Conservation (phyloP, 2,329 filamentous ascomycete genomes). For the Neofusicoccum kwambonambiense region DNA sequence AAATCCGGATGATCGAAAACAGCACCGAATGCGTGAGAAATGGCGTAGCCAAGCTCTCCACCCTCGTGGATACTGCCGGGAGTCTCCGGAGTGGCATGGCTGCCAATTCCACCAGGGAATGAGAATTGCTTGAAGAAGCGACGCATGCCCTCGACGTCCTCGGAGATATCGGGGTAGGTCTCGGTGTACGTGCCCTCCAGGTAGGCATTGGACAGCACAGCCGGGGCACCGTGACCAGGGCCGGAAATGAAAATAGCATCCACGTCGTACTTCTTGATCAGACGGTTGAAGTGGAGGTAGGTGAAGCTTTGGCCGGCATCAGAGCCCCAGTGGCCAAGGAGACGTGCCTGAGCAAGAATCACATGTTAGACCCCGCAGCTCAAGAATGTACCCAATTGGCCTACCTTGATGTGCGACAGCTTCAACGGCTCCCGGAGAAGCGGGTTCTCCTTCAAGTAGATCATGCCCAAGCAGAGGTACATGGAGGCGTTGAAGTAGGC, state of each 20-base stretch:
- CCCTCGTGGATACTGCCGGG: slow-evolving; percentile 76
- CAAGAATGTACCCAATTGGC: background rate
- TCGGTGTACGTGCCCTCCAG: slow-evolving; percentile 76
- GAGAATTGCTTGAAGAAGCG: slow-evolving; percentile 82
- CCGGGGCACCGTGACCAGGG: slow-evolving; percentile 75
- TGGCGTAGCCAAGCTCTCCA: slow-evolving; percentile 77
- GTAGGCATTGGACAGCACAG: slow-evolving; percentile 72
- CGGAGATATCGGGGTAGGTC: slow-evolving; percentile 71
- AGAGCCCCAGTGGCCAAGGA: slow-evolving; percentile 77
- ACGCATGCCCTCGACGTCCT: slow-evolving; percentile 67
- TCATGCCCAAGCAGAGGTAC: slow-evolving; percentile 77
- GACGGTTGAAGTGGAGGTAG: slow-evolving; percentile 77
- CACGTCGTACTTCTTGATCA: slow-evolving; percentile 77
- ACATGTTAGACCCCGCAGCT: background rate
- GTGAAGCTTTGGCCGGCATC: slow-evolving; percentile 80
- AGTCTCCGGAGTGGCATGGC: slow-evolving; percentile 75
- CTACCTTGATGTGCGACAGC: slow-evolving; percentile 65
- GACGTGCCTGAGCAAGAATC: slow-evolving; percentile 47
- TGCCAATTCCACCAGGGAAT: slow-evolving; percentile 76
- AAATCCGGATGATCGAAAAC: slow-evolving; percentile 74
- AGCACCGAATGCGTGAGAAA: slow-evolving; percentile 75
- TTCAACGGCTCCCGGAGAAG: slow-evolving; percentile 68
- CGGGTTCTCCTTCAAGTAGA: slow-evolving; percentile 73
- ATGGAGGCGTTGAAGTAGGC: slow-evolving; percentile 73
- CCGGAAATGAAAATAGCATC: slow-evolving; percentile 73